Percentiles rank a stretch among this genome's conserved stretches.
Conservation (phyloP, 192 early-diverging fungal genomes). For the Backusella tarrabulga region DNA sequence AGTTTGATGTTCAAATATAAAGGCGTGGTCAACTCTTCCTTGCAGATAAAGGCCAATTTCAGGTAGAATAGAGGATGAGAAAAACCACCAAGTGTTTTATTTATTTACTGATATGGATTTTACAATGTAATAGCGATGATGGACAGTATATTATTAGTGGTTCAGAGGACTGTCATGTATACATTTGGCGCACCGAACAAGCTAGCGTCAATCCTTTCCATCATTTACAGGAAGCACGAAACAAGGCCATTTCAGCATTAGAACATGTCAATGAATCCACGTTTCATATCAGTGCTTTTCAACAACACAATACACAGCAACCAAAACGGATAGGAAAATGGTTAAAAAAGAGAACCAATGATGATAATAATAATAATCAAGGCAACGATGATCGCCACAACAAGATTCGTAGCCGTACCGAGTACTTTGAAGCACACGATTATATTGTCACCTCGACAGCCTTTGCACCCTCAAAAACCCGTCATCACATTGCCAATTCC, state of each 20-base stretch:
- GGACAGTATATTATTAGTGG: conserved; percentile 77
- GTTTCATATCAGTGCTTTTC: not conserved
- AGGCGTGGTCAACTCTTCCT: conserved; percentile 64
- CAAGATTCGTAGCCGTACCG: conserved; percentile 18
- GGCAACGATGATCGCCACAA: not conserved
- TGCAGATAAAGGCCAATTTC: conserved; percentile 69
- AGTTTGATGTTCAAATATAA: conserved; percentile 72
- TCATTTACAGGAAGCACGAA: conserved; percentile 18
- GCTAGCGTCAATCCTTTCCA: not conserved
- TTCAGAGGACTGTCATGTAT: conserved; percentile 73
- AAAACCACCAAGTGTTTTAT: not conserved
- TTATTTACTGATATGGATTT: not conserved
- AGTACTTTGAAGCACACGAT: conserved; percentile 47
- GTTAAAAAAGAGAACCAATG: conserved; percentile 17
- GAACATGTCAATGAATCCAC: conserved; percentile 9
- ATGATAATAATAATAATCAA: not conserved
- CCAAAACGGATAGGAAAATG: conserved; percentile 13
- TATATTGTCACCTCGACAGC: conserved; percentile 55
- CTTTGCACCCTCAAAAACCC: conserved; percentile 58
- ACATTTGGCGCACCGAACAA: conserved; percentile 60
- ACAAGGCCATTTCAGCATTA: conserved; percentile 10
- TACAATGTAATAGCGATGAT: conserved; percentile 46
- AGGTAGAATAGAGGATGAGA: conserved; percentile 29
- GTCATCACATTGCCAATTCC: conserved; percentile 54
- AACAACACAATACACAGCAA: not conserved